Percentiles rank a stretch among this genome's conserved stretches.
Evolutionary conservation across 768 basidiomycete species (phyloP).

Genomic region (Gyrodon lividus): DNA sequence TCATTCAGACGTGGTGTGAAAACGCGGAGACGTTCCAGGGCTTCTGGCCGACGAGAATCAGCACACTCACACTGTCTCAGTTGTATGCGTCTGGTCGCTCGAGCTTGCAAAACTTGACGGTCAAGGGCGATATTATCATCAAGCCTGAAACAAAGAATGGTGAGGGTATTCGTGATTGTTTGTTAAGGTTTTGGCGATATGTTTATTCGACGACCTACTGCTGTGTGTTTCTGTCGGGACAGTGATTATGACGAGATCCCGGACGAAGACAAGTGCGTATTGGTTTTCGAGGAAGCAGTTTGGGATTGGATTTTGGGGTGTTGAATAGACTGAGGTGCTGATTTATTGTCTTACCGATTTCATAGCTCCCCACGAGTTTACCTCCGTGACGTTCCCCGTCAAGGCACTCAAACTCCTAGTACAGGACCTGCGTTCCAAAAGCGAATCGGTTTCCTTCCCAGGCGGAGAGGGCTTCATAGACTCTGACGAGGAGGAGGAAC

Average conservation of each 20-base stretch:
- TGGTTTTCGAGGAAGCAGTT: constrained; percentile 6
- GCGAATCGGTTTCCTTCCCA: constrained; percentile 67
- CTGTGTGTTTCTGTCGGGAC: constrained; percentile 27
- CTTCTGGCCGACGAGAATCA: constrained; percentile 88
- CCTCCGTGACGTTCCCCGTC: constrained; percentile 81
- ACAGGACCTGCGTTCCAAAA: constrained; percentile 77
- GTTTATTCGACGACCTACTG: constrained; percentile 13
- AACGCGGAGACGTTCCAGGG: constrained; percentile 94
- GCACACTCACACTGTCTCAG: constrained; percentile 76
- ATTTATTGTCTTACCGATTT: constrained; percentile 17
- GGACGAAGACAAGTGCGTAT: constrained; percentile 77
- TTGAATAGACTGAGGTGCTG: constrained; percentile 12
- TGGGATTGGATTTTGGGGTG: neutral
- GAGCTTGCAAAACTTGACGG: constrained; percentile 62
- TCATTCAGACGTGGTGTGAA: constrained; percentile 94
- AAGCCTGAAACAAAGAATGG: constrained; percentile 78
- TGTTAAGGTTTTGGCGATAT: constrained; percentile 5
- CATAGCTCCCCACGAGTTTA: constrained; percentile 83
- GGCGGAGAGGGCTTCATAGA: constrained; percentile 60
- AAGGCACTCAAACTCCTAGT: constrained; percentile 91
- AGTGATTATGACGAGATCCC: constrained; percentile 98
- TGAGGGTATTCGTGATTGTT: constrained; percentile 40
- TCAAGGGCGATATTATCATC: constrained; percentile 92
- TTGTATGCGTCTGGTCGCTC: constrained; percentile 68
- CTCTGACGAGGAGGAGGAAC: constrained; percentile 85